Percentiles rank a stretch among this genome's conserved stretches.
Evolutionary conservation across 2,329 filamentous ascomycete species (phyloP).

Genomic region (Celoporthe dispersa): DNA sequence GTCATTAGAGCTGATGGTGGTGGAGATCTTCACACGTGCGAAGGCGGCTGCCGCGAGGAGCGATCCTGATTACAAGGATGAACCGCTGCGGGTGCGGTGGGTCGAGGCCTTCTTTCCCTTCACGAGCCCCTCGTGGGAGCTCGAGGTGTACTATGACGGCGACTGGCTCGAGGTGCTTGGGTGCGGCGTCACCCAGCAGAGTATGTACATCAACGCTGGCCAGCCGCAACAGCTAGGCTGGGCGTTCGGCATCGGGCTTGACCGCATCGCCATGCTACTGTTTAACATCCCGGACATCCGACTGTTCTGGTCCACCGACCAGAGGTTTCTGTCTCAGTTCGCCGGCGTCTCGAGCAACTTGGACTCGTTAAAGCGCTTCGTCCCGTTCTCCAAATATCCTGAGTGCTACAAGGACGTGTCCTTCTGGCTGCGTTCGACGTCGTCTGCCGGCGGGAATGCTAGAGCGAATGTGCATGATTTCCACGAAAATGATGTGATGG

Average conservation of each 20-base stretch:
- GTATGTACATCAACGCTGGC: conserved; percentile 76
- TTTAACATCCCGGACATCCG: conserved; percentile 97
- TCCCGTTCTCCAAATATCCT: conserved; percentile 90
- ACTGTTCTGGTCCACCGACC: conserved; percentile 90
- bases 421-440: conserved; percentile 75
- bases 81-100: conserved; percentile 88
- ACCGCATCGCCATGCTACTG: conserved; percentile 95
- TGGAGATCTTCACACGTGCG: conserved; percentile 84
- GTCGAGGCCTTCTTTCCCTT: conserved; percentile 98
- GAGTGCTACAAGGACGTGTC: conserved; percentile 89
- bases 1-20: conserved; percentile 86
- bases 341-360: conserved; percentile 60
- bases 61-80: conserved; percentile 56
- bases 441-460: conserved; percentile 51
- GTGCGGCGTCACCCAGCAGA: conserved; percentile 87
- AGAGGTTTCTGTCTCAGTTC: conserved; percentile 88
- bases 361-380: conserved; percentile 64
- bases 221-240: conserved; percentile 80
- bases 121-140: conserved; percentile 92
- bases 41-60: conserved; percentile 64
- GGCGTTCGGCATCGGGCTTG: conserved; percentile 94
- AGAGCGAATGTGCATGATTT: conserved; percentile 56
- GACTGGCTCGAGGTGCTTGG: conserved; percentile 97
- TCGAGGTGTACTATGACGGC: conserved; percentile 92
- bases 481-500: conserved; percentile 98